phyloP scores from a whole-genome alignment of 176 grass and related monocot genomes.

The Raddia distichophylla region DNA sequence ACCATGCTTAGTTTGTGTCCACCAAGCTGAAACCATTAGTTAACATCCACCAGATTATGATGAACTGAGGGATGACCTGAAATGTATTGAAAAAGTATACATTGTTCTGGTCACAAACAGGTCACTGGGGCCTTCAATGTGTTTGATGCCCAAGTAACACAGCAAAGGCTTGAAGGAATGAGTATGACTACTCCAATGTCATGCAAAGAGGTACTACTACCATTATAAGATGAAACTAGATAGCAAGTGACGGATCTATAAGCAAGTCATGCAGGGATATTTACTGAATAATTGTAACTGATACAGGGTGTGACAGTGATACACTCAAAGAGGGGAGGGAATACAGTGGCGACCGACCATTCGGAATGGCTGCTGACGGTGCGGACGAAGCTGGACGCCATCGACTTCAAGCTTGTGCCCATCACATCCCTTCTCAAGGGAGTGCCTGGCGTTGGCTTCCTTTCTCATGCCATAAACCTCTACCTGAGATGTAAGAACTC shows the following conservation, averaged over 20 bases:
- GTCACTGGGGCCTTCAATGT: conserved; percentile 84
- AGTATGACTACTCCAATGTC: conserved; percentile 51
- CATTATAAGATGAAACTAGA: too few relatives aligned
- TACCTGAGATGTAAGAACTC: conserved; percentile 86
- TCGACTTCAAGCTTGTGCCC: conserved; percentile 82
- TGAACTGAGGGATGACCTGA: neutral
- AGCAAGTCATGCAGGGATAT: neutral
- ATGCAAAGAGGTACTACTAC: conserved; percentile 76
- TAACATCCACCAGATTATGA: neutral
- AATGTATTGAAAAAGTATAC: conserved; percentile 5
- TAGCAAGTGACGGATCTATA: too few relatives aligned
- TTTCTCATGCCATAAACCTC: conserved; percentile 93
- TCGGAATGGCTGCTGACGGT: conserved; percentile 84
- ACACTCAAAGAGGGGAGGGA: conserved; percentile 82
- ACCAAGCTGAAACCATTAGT: neutral
- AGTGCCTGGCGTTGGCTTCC: conserved; percentile 62
- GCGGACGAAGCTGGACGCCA: conserved; percentile 59
- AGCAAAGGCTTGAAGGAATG: conserved; percentile 49
- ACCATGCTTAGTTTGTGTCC: neutral
- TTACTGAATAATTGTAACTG: neutral
- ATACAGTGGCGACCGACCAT: conserved; percentile 58
- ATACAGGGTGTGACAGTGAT: conserved; percentile 85
- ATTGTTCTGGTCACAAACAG: conserved; percentile 41
- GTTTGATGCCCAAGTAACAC: conserved; percentile 56
- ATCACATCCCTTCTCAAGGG: conserved; percentile 84